Evolutionary conservation across 2,329 filamentous ascomycete species (phyloP).

Genomic region (Lachnellula arida): DNA sequence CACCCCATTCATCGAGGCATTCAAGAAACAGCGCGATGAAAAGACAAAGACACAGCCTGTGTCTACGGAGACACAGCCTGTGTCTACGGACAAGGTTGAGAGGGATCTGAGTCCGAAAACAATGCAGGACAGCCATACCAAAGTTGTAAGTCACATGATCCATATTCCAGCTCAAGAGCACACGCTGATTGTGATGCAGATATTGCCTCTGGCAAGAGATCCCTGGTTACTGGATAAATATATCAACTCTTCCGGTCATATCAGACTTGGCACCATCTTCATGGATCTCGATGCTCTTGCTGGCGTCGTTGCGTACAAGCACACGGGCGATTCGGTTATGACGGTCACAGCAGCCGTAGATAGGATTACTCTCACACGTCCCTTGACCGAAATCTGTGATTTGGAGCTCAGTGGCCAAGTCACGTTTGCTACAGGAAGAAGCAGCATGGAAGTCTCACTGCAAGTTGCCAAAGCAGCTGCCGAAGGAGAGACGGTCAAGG

Average conservation of each 20-base stretch:
- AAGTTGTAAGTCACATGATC: constrained; percentile 45
- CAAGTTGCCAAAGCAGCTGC: constrained; percentile 61
- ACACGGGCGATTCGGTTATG: constrained; percentile 55
- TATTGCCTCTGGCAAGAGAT: constrained; percentile 60
- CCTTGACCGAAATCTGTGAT: constrained; percentile 64
- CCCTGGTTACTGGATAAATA: constrained; percentile 68
- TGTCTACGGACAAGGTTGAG: constrained; percentile 34
- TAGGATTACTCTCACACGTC: constrained; percentile 49
- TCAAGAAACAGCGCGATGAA: constrained; percentile 45
- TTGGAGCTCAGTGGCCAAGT: constrained; percentile 53
- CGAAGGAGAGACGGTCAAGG: constrained; percentile 45
- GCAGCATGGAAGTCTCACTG: constrained; percentile 65
- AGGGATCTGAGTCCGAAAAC: constrained; percentile 53
- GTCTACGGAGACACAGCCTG: background rate
- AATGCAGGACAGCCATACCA: constrained; percentile 64
- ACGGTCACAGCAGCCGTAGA: constrained; percentile 39
- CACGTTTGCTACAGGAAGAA: constrained; percentile 61
- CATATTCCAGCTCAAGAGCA: constrained; percentile 9
- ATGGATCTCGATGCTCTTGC: constrained; percentile 71
- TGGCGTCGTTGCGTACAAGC: constrained; percentile 65
- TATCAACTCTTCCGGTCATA: constrained; percentile 63
- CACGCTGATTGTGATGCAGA: constrained; percentile 35
- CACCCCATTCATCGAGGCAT: constrained; percentile 65
- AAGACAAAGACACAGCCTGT: constrained; percentile 4
- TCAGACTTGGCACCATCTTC: constrained; percentile 47